A percentile compares a stretch with the other conserved stretches of the same genome.
Evolutionary conservation across 2,329 filamentous ascomycete genomes (phyloP).

Genomic region (Fonsecaea erecta): DNA sequence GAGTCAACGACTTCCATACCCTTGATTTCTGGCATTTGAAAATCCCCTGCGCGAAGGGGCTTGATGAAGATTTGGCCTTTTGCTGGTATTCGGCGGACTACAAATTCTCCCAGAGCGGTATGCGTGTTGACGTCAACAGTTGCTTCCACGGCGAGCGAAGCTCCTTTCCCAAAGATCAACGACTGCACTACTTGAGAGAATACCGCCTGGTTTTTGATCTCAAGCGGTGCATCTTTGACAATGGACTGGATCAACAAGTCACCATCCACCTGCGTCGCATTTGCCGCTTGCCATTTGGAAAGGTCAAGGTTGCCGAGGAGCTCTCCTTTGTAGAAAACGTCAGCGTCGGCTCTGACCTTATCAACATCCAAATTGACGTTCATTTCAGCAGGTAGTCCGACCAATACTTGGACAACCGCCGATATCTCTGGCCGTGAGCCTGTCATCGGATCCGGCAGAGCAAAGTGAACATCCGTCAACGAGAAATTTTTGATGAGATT

Average conservation of each 20-base stretch:
- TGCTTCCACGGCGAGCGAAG: constrained; percentile 77
- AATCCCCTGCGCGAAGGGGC: constrained; percentile 59
- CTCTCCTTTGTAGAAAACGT: constrained; percentile 76
- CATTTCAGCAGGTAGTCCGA: constrained; percentile 80
- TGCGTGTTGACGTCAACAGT: constrained; percentile 80
- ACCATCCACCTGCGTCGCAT: constrained; percentile 71
- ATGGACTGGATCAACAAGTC: constrained; percentile 74
- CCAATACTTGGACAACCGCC: constrained; percentile 78
- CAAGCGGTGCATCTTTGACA: constrained; percentile 77
- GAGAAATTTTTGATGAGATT: constrained; percentile 87
- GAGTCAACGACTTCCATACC: constrained; percentile 75
- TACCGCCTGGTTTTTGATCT: constrained; percentile 78
- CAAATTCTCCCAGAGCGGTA: constrained; percentile 79
- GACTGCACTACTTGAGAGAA: constrained; percentile 81
- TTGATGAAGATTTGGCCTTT: constrained; percentile 88
- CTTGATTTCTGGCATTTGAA: constrained; percentile 65
- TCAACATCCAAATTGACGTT: constrained; percentile 82
- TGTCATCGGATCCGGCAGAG: constrained; percentile 77
- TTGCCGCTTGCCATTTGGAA: constrained; percentile 79
- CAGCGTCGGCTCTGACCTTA: constrained; percentile 73
- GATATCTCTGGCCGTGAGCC: constrained; percentile 79
- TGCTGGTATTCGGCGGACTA: constrained; percentile 79
- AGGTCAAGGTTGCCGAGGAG: constrained; percentile 83
- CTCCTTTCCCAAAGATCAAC: constrained; percentile 71
- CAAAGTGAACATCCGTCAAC: constrained; percentile 82